Conservation (phyloP, 192 early-diverging fungal genomes). For the Mortierella antarctica region DNA sequence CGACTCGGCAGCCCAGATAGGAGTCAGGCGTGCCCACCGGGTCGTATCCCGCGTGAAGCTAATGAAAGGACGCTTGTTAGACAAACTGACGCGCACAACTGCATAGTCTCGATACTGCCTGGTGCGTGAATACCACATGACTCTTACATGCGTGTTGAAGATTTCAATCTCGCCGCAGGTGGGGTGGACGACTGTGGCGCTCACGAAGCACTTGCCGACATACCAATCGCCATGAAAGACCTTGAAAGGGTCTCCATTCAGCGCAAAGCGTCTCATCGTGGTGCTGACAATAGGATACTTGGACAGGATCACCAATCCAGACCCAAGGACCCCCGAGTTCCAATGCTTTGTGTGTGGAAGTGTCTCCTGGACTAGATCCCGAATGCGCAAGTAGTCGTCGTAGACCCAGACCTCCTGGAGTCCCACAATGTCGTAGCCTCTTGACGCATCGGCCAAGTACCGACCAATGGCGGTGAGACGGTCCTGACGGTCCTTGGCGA, state of each 20-base stretch:
- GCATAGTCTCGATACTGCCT: neutral
- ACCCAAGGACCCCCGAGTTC: slow-evolving; percentile 15
- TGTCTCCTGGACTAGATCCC: slow-evolving; percentile 19
- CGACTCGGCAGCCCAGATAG: slow-evolving; percentile 60
- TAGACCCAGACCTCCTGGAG: slow-evolving; percentile 44
- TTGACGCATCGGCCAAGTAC: slow-evolving; percentile 29
- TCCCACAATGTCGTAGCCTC: slow-evolving; percentile 45
- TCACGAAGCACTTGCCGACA: slow-evolving; percentile 64
- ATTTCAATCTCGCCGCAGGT: slow-evolving; percentile 62
- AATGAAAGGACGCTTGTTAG: neutral
- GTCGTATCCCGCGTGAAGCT: slow-evolving; percentile 68
- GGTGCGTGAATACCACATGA: neutral
- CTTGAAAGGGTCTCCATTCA: slow-evolving; percentile 64
- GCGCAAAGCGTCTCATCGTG: slow-evolving; percentile 54
- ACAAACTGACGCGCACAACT: neutral
- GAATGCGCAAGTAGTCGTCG: slow-evolving; percentile 28
- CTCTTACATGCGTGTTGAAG: slow-evolving; percentile 68
- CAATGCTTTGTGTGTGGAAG: slow-evolving; percentile 30
- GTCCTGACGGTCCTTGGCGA: slow-evolving; percentile 58
- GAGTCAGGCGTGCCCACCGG: slow-evolving; percentile 51
- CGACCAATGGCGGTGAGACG: slow-evolving; percentile 65
- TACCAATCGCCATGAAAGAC: slow-evolving; percentile 67
- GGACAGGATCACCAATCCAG: slow-evolving; percentile 42
- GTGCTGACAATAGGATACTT: slow-evolving; percentile 58
- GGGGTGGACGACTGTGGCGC: slow-evolving; percentile 61